Percentiles rank a stretch among this genome's conserved stretches.
Evolutionary conservation across 495 filamentous ascomycete species (phyloP).

Genomic region (Penicillium roqueforti): DNA sequence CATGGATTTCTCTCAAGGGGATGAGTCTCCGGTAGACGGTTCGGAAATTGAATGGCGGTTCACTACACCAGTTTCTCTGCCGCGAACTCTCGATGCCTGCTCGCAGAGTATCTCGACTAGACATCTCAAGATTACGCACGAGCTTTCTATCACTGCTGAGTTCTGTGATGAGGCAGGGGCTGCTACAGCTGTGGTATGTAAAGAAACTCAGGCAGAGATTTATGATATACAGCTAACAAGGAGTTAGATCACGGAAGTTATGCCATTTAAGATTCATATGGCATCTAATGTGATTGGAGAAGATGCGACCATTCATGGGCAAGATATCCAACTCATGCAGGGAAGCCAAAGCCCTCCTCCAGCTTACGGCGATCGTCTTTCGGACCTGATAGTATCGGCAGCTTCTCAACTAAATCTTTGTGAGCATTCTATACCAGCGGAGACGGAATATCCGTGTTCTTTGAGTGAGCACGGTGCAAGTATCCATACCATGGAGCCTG

Average conservation of each 20-base stretch:
- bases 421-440: background rate
- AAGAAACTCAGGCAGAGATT: background rate
- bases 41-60: conserved; percentile 16
- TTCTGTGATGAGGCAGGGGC: conserved; percentile 1
- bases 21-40: background rate
- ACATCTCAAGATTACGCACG: conserved; percentile 17
- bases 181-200: background rate
- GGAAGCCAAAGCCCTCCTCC: conserved; percentile 12
- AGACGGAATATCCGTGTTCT: background rate
- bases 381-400: background rate
- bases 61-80: conserved; percentile 10
- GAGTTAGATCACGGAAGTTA: conserved; percentile 11
- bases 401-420: background rate
- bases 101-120: conserved; percentile 17
- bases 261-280: conserved; percentile 23
- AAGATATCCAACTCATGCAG: conserved; percentile 6
- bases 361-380: conserved; percentile 13
- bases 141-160: conserved; percentile 12
- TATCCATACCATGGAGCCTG: background rate
- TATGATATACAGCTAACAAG: background rate
- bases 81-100: conserved; percentile 10
- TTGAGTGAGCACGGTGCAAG: background rate
- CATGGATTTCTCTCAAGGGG: background rate
- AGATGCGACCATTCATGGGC: conserved; percentile 1
- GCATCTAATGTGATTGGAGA: conserved; percentile 6